Evolutionary conservation across 208 protist species (phyloP), one percentile per base, ranked within the genome.

Genomic region (Balamuthia mandrillaris): DNA sequence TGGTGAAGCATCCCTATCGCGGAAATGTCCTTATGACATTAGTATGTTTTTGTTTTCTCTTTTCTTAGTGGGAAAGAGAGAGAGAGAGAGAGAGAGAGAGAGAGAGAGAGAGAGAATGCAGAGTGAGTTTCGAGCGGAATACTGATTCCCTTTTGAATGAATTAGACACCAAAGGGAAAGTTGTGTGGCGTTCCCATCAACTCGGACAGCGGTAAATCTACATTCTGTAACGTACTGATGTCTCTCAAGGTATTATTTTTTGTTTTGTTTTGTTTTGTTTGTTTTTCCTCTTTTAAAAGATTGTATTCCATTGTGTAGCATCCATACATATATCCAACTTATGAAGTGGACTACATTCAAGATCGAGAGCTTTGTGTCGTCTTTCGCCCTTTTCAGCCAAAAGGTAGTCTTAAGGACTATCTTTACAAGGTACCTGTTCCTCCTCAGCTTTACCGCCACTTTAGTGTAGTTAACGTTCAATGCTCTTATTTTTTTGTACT

Each of bases 281-380:
- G n/a, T n/a, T n/a, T n/a, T n/a, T n/a, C n/a, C n/a, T n/a, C n/a
- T n/a, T n/a, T n/a, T n/a, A n/a, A n/a, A n/a, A 75, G 24, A 33
- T 33, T 0, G 21, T 66, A 10, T 18, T 68, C 9, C n/a, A 10
- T 5, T 24, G 14, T 63, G 24, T n/a, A 82, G 52, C 75, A 82
- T 47, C 75, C 75, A 18, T 82, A 82, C 75, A 37, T 82, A 0
- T 82, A 65, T 65, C 75, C 75, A 12, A 82, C 75, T 21, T 24
- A 42, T 0, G 75, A 82, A 2, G 45, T 37, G 33, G 75, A 82
- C n/a, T 82, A 51, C 31, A 7, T 82, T 2, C 51, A n/a, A 0
- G 75, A 58, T n/a, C 60, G 65, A 31, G 75, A 82, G 21, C 35
- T 65, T 35, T 45, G 51, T 0, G 45, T 82, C 3, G 39, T 82